These are phyloP conservation scores for Ceratobasidium sp. DNA, from an alignment of 1,284 basidiomycete genomes.

Conservation along the genomic window DNA sequence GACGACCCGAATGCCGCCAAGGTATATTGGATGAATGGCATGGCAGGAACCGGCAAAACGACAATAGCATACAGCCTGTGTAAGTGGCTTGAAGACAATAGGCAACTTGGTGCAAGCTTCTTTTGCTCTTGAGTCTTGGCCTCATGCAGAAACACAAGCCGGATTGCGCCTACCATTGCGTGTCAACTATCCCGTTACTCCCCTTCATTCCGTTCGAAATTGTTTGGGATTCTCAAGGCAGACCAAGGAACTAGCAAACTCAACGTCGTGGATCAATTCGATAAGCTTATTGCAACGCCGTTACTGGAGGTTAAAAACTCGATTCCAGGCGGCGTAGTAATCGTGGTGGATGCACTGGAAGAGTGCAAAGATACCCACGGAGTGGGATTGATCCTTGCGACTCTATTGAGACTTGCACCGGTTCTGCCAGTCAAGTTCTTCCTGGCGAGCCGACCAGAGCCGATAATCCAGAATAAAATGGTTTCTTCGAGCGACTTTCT, in stretches of 20 bases:
- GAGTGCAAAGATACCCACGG: neutral
- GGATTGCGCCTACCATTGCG: neutral
- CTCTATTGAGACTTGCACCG: neutral
- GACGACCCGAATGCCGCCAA: constrained; percentile 43
- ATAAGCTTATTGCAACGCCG: neutral
- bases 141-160: neutral
- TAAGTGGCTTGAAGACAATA: neutral
- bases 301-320: neutral
- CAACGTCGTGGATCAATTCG: neutral
- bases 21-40: constrained; percentile 48
- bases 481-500: neutral
- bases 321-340: neutral
- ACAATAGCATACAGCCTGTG: constrained; percentile 15
- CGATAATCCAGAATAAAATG: neutral
- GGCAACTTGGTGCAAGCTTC: neutral
- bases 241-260: neutral
- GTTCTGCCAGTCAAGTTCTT: constrained; percentile 7
- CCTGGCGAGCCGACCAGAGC: constrained; percentile 6
- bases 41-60: neutral
- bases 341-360: constrained; percentile 14
- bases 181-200: neutral
- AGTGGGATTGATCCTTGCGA: neutral
- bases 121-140: neutral
- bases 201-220: neutral
- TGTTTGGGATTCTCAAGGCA: neutral